Base-by-base conservation (phyloP, 2,329 filamentous ascomycete genomes). In the Spiromastix sp. region DNA sequence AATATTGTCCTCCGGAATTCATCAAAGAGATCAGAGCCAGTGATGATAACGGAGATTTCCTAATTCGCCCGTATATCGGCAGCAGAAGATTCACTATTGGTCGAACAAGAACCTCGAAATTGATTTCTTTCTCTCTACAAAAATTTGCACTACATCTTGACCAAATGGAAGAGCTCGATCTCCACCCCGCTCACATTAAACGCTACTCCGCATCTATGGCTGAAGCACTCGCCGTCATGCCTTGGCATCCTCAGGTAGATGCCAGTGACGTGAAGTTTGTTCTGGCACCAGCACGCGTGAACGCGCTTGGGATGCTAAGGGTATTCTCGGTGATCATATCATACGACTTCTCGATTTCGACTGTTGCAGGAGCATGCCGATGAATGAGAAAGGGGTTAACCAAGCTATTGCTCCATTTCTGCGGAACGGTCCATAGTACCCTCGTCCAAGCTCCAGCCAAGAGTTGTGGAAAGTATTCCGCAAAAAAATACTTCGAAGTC, bases 201-300 rank as follows among this genome's bases (percentile, higher is more conserved):
- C 15, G 32, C 0, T 72, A 70, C 40, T 63, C 67, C 0, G 35
- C 36, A 1, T 50, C 52, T 0, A 71, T 76, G 60, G 72, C 65
- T 0, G 59, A 68, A 4, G 56, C 63, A 0, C 56, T 76, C 0
- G 70, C 71, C 0, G 52, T 67, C 2, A 51, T 75, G 33, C 64
- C 71, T 40, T 77, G 68, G 70, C 29, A 44, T 2, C 63, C 57
- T 0, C 41, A 51, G 8, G 46, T 72, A 0, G 70, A 76, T 41
- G 71, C 61, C 1, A 67, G 66, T 24, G 71, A 74, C 29, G 58
- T 77, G 2, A 68, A 77, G 32, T 75, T 74, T 43, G 71, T 76
- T 0, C 59, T 76, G 2, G 57, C 48, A 1, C 38, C 47, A 2
- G 41, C 39, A 3, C 32, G 39, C 3, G 31, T 6, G 4, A 3